Base-by-base conservation (phyloP, 805 yeast genomes). In the Kodamaea neixiangensis region DNA sequence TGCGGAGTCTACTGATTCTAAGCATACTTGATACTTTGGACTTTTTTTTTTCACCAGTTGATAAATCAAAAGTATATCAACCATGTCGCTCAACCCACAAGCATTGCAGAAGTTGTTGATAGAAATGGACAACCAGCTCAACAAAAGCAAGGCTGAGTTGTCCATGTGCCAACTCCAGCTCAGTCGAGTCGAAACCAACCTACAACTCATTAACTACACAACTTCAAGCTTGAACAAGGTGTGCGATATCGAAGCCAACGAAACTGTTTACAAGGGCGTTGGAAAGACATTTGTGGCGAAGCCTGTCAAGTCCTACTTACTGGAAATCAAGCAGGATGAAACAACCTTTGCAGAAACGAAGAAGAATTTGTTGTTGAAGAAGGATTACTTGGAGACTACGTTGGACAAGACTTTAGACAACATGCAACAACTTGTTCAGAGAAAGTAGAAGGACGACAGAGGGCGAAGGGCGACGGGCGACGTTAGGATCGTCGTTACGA, bases 261-360 rank as follows among this genome's bases (percentile, higher is more conserved):
- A 80, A 7, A 63, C 63, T 7, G 92, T 91, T 4, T 91, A 96
- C 94, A 82, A 88, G 63, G 89, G 96, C 4, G 80, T 89, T 33
- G 97, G 97, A 22, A 87, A 86, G 67, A 80, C 89, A 25, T 87
- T 86, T 64, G 68, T 86, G 7, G 65, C 70, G 42, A 75, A 75
- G 3, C 73, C 75, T 21, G 72, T 73, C 2, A 59, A 65, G 3
- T 67, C 72, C 3, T 87, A 88, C 66, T 65, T 78, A 43, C 60
- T 64, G 10, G 76, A 74, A 47, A 67, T 89, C 31, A 63, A 72
- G 18, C 63, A 67, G 18, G 89, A 88, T 56, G 80, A 80, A 55
- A 66, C 68, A 39, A 79, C 73, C 13, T 75, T 82, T 52, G 64
- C 76, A 48, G 96, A 87, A 14, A 81, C 83, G 56, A 67, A 82